These are phyloP conservation scores for Amanita jacksonii DNA, from an alignment of 768 basidiomycete genomes.

Conservation along the genomic window DNA sequence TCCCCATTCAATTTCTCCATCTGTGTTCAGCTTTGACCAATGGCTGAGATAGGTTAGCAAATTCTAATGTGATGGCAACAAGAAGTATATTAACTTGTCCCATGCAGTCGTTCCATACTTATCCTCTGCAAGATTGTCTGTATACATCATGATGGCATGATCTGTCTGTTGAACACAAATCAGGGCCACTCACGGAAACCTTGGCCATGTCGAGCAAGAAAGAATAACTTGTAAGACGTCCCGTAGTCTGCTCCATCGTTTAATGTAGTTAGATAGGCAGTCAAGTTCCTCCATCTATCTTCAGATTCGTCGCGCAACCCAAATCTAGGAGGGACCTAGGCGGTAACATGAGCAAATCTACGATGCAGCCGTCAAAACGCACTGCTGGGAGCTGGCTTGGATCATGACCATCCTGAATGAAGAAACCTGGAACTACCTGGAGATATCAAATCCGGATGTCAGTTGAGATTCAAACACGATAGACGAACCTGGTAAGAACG, in stretches of 20 bases:
- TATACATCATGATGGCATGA: constrained; percentile 1
- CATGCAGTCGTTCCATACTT: constrained; percentile 53
- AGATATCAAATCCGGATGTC: not conserved
- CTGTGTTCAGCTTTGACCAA: constrained; percentile 55
- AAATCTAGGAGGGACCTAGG: constrained; percentile 45
- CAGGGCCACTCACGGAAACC: constrained; percentile 50
- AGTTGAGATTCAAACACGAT: no score
- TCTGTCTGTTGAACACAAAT: not conserved
- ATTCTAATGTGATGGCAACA: not conserved
- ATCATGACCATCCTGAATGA: constrained; percentile 17
- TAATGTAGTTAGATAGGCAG: constrained; percentile 31
- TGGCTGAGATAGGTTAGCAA: constrained; percentile 26
- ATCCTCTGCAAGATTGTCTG: constrained; percentile 59
- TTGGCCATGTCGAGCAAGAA: constrained; percentile 63
- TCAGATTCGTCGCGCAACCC: constrained; percentile 44
- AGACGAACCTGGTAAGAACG: no score
- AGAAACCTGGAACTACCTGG: constrained; percentile 32
- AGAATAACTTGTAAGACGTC: constrained; percentile 51
- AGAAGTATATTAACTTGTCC: constrained; percentile 45
- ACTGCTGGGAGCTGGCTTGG: constrained; percentile 11
- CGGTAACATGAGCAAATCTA: no score
- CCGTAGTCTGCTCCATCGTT: constrained; percentile 30
- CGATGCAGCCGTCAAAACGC: not conserved
- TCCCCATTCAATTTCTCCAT: constrained; percentile 64
- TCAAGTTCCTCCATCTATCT: constrained; percentile 42